Conservation (phyloP, 169 alveolate species). For the Cryptosporidium canis region DNA sequence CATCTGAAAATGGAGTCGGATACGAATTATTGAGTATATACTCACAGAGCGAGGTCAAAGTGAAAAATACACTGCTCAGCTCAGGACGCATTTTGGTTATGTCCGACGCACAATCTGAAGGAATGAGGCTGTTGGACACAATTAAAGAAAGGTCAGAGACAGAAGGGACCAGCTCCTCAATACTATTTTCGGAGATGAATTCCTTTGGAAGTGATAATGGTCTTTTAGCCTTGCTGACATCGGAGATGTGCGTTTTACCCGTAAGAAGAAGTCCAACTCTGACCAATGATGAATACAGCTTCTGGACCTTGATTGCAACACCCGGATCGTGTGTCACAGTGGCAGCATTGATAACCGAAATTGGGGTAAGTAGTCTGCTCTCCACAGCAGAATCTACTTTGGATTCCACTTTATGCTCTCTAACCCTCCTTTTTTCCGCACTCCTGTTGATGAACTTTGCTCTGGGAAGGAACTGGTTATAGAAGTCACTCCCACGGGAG, state of each 20-base stretch:
- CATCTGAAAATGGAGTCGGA: constrained; percentile 47
- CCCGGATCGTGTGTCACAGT: constrained; percentile 11
- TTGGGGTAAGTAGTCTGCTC: constrained; percentile 10
- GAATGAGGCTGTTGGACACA: background rate
- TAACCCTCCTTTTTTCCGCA: background rate
- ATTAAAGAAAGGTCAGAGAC: background rate
- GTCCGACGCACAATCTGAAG: constrained; percentile 33
- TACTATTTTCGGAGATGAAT: background rate
- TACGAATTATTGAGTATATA: constrained; percentile 10
- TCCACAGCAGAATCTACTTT: background rate
- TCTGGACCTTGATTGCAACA: constrained; percentile 20
- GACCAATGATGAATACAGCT: constrained; percentile 19
- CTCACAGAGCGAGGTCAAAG: constrained; percentile 30
- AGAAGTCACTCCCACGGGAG: background rate
- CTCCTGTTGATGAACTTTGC: constrained; percentile 9
- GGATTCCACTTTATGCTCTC: background rate
- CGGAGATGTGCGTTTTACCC: background rate
- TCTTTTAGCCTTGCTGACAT: background rate
- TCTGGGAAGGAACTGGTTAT: constrained; percentile 30
- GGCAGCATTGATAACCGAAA: background rate
- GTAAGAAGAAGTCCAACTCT: constrained; percentile 17
- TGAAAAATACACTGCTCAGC: background rate
- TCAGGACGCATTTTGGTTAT: background rate
- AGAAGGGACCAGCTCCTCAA: background rate
- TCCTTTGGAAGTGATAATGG: constrained; percentile 47